phyloP scores from a whole-genome alignment of 257 asterid species.

The Nicotiana paniculata region DNA sequence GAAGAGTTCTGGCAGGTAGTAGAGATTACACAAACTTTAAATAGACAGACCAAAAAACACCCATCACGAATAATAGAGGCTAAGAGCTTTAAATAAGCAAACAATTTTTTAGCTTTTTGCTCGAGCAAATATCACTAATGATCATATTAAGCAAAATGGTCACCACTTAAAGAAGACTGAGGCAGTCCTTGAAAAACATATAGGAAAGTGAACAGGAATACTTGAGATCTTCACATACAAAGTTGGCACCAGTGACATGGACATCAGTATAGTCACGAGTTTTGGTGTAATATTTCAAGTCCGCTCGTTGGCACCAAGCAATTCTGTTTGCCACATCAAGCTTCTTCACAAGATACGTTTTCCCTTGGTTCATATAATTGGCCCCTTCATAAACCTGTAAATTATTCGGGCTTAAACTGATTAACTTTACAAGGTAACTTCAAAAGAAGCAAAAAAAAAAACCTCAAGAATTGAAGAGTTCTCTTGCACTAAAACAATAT shows the following conservation, averaged over 20 bases:
- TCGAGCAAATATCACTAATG: neutral
- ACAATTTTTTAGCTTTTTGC: neutral
- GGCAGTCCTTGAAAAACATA: neutral
- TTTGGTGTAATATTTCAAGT: constrained; percentile 80
- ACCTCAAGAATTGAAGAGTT: neutral
- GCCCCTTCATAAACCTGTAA: constrained; percentile 96
- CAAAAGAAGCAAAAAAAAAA: neutral
- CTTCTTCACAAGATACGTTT: constrained; percentile 69
- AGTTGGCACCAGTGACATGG: constrained; percentile 62
- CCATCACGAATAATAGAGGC: neutral
- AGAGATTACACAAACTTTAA: neutral
- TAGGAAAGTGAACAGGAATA: neutral
- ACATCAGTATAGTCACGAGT: constrained; percentile 84
- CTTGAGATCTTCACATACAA: constrained; percentile 41
- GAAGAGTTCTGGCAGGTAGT: neutral
- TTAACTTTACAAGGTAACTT: constrained; percentile 1
- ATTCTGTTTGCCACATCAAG: constrained; percentile 71
- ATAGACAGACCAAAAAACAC: neutral
- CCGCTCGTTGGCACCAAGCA: constrained; percentile 92
- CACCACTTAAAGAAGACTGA: neutral
- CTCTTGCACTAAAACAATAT: neutral
- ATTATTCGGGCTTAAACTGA: constrained; percentile 4
- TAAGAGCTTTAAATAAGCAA: neutral
- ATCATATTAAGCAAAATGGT: neutral
- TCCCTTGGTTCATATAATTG: constrained; percentile 92